phyloP scores from a whole-genome alignment of 1,284 basidiomycete species.

The Wolfiporia cocos region DNA sequence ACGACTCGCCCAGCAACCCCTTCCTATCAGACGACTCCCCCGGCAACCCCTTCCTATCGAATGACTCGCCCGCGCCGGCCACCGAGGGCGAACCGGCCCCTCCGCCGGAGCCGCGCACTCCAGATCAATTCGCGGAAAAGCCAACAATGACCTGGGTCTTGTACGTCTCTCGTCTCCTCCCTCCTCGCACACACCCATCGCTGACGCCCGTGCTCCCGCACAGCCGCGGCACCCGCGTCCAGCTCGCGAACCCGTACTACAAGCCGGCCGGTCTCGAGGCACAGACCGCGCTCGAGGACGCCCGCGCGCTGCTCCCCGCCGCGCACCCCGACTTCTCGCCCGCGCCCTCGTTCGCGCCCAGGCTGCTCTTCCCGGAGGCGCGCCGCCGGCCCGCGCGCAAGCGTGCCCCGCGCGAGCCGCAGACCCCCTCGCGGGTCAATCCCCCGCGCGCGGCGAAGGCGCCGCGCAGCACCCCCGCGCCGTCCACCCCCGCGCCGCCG shows the following conservation, averaged over 20 bases:
- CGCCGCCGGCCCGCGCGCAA: conserved; percentile 13
- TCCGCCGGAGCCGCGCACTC: conserved; percentile 14
- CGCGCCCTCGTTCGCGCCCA: conserved; percentile 37
- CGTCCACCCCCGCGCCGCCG: no score
- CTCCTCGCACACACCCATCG: not conserved
- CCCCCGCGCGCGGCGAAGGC: not conserved
- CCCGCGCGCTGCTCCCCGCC: conserved; percentile 36
- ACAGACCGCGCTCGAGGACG: conserved; percentile 18
- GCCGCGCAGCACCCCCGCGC: not conserved
- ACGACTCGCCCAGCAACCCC: conserved; percentile 11
- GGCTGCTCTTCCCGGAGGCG: conserved; percentile 40
- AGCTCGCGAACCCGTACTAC: conserved; percentile 47
- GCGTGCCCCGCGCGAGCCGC: not conserved
- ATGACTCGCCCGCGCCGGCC: conserved; percentile 9
- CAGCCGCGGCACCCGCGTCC: conserved; percentile 48
- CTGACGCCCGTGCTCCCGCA: not conserved
- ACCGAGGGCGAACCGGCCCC: conserved; percentile 3
- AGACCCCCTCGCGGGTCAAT: not conserved
- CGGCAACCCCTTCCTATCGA: conserved; percentile 44
- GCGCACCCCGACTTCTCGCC: conserved; percentile 50
- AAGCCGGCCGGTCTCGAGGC: conserved; percentile 29
- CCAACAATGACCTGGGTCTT: conserved; percentile 52
- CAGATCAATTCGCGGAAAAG: conserved; percentile 31
- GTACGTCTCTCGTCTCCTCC: conserved; percentile 32
- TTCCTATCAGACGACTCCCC: no score